Evolutionary conservation across 2,329 filamentous ascomycete species (phyloP), one percentile per base, ranked within the genome.

Genomic region (Fusarium hostae): DNA sequence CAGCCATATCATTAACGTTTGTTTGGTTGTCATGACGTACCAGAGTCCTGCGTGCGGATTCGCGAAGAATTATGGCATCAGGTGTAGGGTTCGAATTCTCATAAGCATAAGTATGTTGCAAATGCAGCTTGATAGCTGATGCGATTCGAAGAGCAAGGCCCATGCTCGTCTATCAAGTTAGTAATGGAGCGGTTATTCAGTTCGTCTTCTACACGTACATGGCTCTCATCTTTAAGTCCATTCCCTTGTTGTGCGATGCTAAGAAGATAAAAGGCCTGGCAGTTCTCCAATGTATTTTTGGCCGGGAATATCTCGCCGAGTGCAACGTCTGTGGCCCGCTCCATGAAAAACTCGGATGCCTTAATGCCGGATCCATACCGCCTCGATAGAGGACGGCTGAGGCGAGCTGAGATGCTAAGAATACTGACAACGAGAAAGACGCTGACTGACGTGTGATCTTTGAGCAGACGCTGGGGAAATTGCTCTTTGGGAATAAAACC

Each of bases 191-290:
- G 18, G 45, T 28, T 10, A 28, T 22, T 37, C 20, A 9, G 32
- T 35, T 32, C 20, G 18, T 26, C 47, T 26, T 28, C 39, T 12
- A 20, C 24, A 80, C 86, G 74, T 76, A 88, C 87, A 70, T 86
- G 87, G 77, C 87, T 89, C 58, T 81, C 82, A 55, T 87, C 86
- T 43, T 83, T 85, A 68, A 86, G 79, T 0, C 86, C 87, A 57
- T 84, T 87, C 18, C 87, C 87, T 74, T 89, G 87, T 70, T 90
- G 87, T 8, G 87, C 87, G 59, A 90, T 85, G 72, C 86, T 88
- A 20, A 90, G 79, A 6, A 90, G 78, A 69, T 89, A 89, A 66
- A 89, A 89, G 2, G 84, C 87, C 76, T 90, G 88, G 56, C 86
- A 89, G 43, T 85, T 81, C 72, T 89, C 86, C 22, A 90, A 75